Evolutionary conservation across 192 early-diverging fungal species (phyloP).

Genomic region (Rhizophagus sp.): DNA sequence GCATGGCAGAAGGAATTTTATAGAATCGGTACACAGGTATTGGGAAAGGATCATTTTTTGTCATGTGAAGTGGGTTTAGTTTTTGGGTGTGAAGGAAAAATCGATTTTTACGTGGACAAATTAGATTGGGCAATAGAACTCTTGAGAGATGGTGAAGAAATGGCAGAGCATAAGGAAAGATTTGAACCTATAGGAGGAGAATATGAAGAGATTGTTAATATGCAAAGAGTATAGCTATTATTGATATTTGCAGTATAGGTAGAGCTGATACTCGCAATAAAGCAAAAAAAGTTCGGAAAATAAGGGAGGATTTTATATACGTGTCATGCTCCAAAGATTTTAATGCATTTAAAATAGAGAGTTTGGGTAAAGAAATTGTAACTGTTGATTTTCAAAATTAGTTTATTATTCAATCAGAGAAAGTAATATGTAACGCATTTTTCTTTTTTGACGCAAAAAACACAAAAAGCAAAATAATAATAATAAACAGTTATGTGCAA

Average conservation of each 20-base stretch:
- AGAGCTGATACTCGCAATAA: neutral
- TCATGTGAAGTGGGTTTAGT: constrained; percentile 37
- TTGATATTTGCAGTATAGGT: constrained; percentile 24
- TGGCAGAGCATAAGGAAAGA: constrained; percentile 15
- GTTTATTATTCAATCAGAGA: neutral
- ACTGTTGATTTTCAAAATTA: neutral
- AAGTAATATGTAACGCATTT: neutral
- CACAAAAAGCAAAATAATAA: neutral
- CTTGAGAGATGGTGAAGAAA: constrained; percentile 33
- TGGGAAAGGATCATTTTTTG: constrained; percentile 5
- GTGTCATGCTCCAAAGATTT: constrained; percentile 11
- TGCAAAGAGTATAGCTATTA: constrained; percentile 20
- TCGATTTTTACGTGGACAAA: constrained; percentile 37
- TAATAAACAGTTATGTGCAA: neutral
- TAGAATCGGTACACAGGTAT: constrained; percentile 10
- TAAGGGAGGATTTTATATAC: constrained; percentile 10
- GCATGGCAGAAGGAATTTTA: constrained; percentile 20
- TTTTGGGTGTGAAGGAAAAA: constrained; percentile 33
- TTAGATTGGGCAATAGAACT: constrained; percentile 38
- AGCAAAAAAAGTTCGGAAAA: constrained; percentile 8
- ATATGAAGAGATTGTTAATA: constrained; percentile 23
- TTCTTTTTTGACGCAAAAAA: too few species aligned
- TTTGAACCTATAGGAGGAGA: constrained; percentile 1
- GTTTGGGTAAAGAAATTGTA: constrained; percentile 12
- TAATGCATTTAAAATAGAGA: constrained; percentile 23